Evolutionary conservation across 805 yeast species (phyloP).

Genomic region (Monosporozyma servazzii): DNA sequence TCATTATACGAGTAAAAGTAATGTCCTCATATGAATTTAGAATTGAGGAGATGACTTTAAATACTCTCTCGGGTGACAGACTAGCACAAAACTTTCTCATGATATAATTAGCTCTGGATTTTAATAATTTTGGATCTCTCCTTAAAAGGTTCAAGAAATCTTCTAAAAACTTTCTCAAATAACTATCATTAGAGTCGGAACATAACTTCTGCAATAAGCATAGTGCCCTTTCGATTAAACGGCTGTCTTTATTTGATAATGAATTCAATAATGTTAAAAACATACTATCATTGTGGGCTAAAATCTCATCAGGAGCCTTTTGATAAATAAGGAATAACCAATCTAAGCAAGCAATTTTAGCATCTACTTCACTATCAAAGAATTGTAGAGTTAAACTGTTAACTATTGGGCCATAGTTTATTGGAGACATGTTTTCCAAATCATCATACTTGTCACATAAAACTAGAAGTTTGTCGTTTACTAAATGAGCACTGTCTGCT

Average conservation of each 20-base stretch:
- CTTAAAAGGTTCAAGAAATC: constrained; percentile 63
- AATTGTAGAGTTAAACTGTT: constrained; percentile 66
- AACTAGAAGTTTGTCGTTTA: constrained; percentile 49
- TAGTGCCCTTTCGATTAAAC: constrained; percentile 25
- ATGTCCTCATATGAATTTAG: constrained; percentile 50
- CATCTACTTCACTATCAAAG: constrained; percentile 64
- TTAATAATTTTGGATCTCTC: constrained; percentile 55
- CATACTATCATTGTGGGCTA: constrained; percentile 51
- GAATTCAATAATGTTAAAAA: constrained; percentile 73
- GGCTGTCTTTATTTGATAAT: constrained; percentile 41
- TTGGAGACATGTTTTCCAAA: constrained; percentile 15
- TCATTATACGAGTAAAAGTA: constrained; percentile 67
- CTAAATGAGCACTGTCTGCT: constrained; percentile 43
- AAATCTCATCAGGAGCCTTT: constrained; percentile 50
- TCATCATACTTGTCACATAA: constrained; percentile 30
- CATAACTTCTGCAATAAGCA: constrained; percentile 24
- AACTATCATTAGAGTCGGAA: constrained; percentile 47
- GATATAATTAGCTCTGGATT: constrained; percentile 72
- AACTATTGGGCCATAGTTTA: constrained; percentile 45
- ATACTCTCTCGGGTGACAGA: constrained; percentile 74
- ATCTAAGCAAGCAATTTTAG: constrained; percentile 75
- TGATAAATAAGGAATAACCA: constrained; percentile 81
- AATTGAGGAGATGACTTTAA: constrained; percentile 69
- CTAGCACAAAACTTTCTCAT: constrained; percentile 75
- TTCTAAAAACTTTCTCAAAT: constrained; percentile 65